A percentile compares a stretch with the other conserved stretches of the same genome.
These are phyloP conservation scores for Stephanodiscus minutulus DNA, from an alignment of 108 stramenopile genomes.

Conservation along the genomic window DNA sequence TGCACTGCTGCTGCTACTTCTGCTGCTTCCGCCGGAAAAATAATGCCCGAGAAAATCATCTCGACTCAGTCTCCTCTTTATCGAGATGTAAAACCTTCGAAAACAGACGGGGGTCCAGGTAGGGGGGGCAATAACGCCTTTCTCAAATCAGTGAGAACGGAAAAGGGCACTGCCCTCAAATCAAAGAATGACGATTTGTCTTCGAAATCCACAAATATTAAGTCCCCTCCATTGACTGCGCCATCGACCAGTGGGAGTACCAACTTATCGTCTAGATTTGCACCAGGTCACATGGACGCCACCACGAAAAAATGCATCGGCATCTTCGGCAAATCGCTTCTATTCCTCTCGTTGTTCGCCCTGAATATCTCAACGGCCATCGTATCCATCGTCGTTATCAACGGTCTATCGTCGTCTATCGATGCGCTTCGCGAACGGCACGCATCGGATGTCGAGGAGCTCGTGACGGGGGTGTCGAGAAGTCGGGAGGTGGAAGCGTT, in stretches of 20 bases:
- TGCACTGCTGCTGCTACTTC: background rate
- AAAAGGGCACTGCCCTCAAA: background rate
- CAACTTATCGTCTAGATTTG: background rate
- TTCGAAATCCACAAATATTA: background rate
- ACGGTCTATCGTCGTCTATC: background rate
- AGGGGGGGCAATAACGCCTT: conserved; percentile 3
- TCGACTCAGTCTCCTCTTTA: background rate
- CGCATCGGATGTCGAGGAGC: background rate
- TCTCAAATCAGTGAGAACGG: conserved; percentile 3
- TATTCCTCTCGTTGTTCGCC: background rate
- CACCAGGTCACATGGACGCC: background rate
- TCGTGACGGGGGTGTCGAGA: background rate
- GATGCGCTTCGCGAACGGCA: background rate
- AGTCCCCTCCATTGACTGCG: background rate
- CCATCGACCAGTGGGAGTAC: background rate
- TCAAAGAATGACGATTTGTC: no score
- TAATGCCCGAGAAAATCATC: background rate
- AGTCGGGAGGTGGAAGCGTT: conserved; percentile 12
- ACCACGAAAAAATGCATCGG: background rate
- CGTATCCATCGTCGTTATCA: background rate
- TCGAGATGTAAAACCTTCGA: background rate
- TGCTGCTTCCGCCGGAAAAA: no score
- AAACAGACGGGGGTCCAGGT: no score
- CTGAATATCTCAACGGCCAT: conserved; percentile 9
- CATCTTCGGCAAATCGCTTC: background rate